Evolutionary conservation across 208 protist species (phyloP).

Genomic region (Leishmania lainsoni): DNA sequence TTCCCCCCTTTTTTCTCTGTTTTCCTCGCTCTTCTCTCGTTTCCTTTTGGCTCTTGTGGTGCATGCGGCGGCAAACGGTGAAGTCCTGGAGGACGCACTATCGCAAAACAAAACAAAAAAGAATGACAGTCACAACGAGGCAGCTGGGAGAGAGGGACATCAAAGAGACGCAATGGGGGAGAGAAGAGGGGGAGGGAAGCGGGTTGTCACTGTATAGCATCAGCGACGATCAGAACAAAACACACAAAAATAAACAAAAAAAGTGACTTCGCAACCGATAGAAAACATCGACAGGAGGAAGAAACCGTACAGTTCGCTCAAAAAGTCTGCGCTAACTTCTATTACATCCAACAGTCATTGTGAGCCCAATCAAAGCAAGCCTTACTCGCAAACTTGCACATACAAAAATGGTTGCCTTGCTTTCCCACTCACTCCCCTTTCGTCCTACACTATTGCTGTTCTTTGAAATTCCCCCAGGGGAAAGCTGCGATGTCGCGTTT

Average conservation of each 20-base stretch:
- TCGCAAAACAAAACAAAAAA: not conserved
- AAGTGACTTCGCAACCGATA: not conserved
- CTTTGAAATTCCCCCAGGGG: not conserved
- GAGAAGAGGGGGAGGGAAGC: not conserved
- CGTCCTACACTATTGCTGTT: not conserved
- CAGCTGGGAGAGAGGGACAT: not conserved
- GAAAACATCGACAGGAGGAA: not conserved
- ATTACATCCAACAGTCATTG: not conserved
- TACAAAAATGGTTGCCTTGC: not conserved
- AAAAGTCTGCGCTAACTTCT: not conserved
- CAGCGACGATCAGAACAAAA: not conserved
- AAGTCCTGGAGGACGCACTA: not conserved
- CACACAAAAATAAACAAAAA: conserved; percentile 3
- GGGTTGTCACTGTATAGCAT: not conserved
- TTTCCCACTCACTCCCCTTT: not conserved
- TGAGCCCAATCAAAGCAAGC: not conserved
- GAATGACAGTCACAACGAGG: not conserved
- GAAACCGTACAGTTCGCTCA: not conserved
- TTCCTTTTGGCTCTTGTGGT: too few relatives aligned
- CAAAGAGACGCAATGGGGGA: not conserved
- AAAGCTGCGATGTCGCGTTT: not conserved
- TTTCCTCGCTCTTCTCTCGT: too few relatives aligned
- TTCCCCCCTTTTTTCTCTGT: not conserved
- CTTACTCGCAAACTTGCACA: not conserved
- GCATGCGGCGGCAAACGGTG: too few relatives aligned